Conservation (phyloP, 192 early-diverging fungal species). For the Coemansia erecta region DNA sequence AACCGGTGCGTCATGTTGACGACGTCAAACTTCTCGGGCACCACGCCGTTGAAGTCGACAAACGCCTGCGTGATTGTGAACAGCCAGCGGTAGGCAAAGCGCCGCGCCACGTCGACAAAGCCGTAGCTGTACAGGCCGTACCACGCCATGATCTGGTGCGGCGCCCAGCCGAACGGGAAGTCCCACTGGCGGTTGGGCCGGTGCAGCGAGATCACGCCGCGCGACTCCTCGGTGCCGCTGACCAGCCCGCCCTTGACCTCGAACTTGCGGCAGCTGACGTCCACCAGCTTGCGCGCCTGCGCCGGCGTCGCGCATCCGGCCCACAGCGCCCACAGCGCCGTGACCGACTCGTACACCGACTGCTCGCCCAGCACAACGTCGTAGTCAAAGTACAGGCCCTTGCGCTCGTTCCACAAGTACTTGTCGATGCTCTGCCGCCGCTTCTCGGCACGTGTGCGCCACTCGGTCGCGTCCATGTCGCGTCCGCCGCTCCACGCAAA, state of each 20-base stretch:
- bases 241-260: constrained; percentile 92
- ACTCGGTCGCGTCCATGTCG: constrained; percentile 55
- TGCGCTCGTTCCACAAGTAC: constrained; percentile 82
- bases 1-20: constrained; percentile 87
- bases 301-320: constrained; percentile 70
- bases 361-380: constrained; percentile 67
- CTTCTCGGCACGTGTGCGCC: constrained; percentile 63
- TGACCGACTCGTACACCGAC: constrained; percentile 84
- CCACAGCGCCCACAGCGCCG: constrained; percentile 92
- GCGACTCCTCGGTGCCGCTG: constrained; percentile 85
- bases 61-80: constrained; percentile 93
- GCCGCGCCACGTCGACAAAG: constrained; percentile 64
- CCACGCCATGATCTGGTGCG: constrained; percentile 99
- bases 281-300: constrained; percentile 77
- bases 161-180: constrained; percentile 94
- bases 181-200: constrained; percentile 97
- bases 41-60: constrained; percentile 95
- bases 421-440: constrained; percentile 68
- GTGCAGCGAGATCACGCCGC: constrained; percentile 75
- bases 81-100: constrained; percentile 93
- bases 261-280: constrained; percentile 68
- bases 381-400: constrained; percentile 87
- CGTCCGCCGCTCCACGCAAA: constrained; percentile 43
- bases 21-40: constrained; percentile 97
- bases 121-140: constrained; percentile 84